Evolutionary conservation across 2,329 filamentous ascomycete species (phyloP), one percentile per base, ranked within the genome.

Genomic region (Pseudogymnoascus sp.): DNA sequence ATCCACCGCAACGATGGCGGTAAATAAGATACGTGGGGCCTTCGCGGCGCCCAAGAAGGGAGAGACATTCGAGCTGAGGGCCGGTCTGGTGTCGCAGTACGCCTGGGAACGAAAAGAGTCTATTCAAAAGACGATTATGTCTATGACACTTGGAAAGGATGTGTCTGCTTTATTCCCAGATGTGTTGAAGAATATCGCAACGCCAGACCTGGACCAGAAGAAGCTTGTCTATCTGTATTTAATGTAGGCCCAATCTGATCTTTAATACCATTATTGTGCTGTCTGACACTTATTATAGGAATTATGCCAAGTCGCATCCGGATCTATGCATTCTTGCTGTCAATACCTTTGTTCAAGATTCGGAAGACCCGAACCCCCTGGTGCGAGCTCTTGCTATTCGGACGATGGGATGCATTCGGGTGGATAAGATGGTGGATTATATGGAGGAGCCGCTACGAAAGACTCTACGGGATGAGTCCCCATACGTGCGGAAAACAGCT

Each of bases 81-180:
- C 93, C 67, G 94, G 94, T 39, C 81, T 99, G 75, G 94, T 95
- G 67, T 99, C 94, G 67, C 94, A 99, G 80, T 99, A 97, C 88
- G 94, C 94, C 64, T 97, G 95, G 79, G 94, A 99, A 84, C 88
- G 92, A 72, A 99, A 99, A 78, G 94, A 99, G 80, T 90, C 94
- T 23, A 99, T 99, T 70, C 94, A 99, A 75, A 97, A 96, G 83
- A 99, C 94, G 67, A 99, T 99, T 79, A 97, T 97, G 92, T 92
- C 94, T 74, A 99, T 99, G 94, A 99, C 94, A 1, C 77, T 99
- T 70, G 94, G 94, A 75, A 99, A 99, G 77, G 94, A 99, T 78
- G 94, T 99, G 64, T 99, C 94, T 61, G 90, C 92, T 62, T 80
- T 99, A 67, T 99, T 99, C 75, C 94, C 94, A 1, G 94, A 99